A percentile compares a stretch with the other conserved stretches of the same genome.
These are phyloP conservation scores for Cucurbita ficifolia DNA, from an alignment of 306 rosid species.

Conservation along the genomic window DNA sequence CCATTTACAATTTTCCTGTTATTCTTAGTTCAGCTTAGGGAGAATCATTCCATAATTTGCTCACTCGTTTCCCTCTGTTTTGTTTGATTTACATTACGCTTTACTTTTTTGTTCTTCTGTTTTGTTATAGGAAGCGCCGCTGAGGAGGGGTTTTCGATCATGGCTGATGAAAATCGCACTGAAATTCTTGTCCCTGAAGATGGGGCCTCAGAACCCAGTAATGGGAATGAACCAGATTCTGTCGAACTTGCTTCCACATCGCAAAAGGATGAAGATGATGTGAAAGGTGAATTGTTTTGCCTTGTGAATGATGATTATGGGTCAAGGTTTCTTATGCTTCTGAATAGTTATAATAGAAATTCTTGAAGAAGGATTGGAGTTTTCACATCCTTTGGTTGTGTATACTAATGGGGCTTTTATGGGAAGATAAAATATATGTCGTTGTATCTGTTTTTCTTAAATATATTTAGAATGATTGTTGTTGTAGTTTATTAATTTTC, in stretches of 20 bases:
- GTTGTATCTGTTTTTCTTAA: neutral
- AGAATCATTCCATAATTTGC: neutral
- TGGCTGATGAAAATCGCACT: constrained; percentile 39
- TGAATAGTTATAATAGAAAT: neutral
- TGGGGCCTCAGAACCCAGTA: constrained; percentile 28
- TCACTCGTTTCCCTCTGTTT: neutral
- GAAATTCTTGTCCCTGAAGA: constrained; percentile 21
- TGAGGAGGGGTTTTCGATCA: neutral
- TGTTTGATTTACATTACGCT: neutral
- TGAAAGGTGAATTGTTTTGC: constrained; percentile 29
- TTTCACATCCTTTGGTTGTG: neutral
- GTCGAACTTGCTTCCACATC: constrained; percentile 25
- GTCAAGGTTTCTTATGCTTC: neutral
- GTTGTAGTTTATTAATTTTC: neutral
- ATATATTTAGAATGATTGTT: neutral
- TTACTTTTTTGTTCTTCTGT: neutral
- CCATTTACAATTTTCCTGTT: neutral
- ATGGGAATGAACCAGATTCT: constrained; percentile 16
- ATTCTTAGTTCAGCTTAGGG: neutral
- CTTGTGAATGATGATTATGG: neutral
- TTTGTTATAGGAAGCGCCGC: neutral
- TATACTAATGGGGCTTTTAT: neutral
- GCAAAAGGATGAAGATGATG: constrained; percentile 34
- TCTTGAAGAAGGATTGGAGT: neutral
- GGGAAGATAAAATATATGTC: neutral